Evolutionary conservation across 306 rosid species (phyloP).

Genomic region (Lotus japonicus): DNA sequence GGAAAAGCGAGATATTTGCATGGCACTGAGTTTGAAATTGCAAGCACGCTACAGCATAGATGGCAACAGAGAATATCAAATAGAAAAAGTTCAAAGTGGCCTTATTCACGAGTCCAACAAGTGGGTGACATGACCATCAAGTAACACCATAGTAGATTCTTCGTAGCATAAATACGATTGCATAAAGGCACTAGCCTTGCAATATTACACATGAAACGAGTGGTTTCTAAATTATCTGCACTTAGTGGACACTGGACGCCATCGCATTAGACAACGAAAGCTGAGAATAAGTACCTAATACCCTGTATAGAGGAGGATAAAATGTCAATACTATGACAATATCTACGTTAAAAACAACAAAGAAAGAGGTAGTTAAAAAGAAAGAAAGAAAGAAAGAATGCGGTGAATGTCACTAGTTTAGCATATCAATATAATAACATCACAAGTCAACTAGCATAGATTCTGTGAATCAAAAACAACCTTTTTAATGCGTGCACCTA

Average conservation of each 20-base stretch:
- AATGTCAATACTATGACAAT: slow-evolving; percentile 14
- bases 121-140: slow-evolving; percentile 4
- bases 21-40: too few species aligned
- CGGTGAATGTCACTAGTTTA: neutral
- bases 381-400: too few species aligned
- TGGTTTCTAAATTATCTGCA: slow-evolving; percentile 12
- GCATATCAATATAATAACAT: slow-evolving; percentile 1
- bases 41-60: slow-evolving; percentile 3
- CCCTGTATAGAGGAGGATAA: slow-evolving; percentile 42
- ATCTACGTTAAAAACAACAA: neutral
- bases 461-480: slow-evolving; percentile 10
- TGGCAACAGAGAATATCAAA: slow-evolving; percentile 15
- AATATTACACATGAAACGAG: neutral
- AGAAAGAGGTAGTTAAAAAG: neutral
- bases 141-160: slow-evolving; percentile 13
- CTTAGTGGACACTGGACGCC: slow-evolving; percentile 10
- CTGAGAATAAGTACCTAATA: slow-evolving; percentile 27
- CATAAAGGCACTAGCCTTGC: slow-evolving; percentile 10
- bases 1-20: too few species aligned
- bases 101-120: slow-evolving; percentile 9
- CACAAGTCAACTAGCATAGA: slow-evolving; percentile 25
- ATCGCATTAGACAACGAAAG: neutral
- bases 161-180: slow-evolving; percentile 1
- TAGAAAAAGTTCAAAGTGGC: slow-evolving; percentile 16
- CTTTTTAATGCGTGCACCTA: slow-evolving; percentile 7